These are phyloP conservation scores for Rubia peregrina DNA, from an alignment of 305 asterid species.

Conservation along the genomic window DNA sequence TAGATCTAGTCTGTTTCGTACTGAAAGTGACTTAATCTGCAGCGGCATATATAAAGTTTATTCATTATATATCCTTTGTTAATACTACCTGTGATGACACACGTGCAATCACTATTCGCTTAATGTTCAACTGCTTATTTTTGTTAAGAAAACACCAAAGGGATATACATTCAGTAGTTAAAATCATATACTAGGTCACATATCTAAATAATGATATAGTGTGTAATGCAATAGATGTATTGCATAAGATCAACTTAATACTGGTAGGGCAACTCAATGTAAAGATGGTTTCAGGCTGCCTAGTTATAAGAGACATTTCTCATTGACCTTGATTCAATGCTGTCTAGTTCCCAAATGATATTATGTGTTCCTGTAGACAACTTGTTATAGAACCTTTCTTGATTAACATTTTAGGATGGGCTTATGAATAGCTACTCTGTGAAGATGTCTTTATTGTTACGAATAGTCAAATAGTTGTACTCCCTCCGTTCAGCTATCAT, in stretches of 20 bases:
- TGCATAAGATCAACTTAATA: no score
- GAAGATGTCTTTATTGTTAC: neutral
- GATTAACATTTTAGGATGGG: neutral
- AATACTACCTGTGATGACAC: no score
- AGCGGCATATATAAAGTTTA: no score
- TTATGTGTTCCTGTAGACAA: neutral
- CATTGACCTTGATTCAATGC: neutral
- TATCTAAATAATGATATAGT: neutral
- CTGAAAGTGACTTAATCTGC: no score
- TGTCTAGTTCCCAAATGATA: neutral
- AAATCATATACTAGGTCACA: neutral
- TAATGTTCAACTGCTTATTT: no score
- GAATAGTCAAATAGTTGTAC: no score
- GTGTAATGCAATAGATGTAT: neutral
- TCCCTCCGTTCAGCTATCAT: no score
- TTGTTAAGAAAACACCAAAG: neutral
- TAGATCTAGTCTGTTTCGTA: neutral
- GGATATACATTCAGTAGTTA: neutral
- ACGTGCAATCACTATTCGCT: no score
- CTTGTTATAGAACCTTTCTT: neutral
- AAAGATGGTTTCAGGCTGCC: neutral
- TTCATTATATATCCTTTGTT: neutral
- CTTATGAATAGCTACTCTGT: neutral
- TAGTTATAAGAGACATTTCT: neutral
- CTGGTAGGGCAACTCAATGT: neutral